These are phyloP conservation scores for Moringa oleifera DNA, from an alignment of 345 rosid genomes.

Conservation along the genomic window DNA sequence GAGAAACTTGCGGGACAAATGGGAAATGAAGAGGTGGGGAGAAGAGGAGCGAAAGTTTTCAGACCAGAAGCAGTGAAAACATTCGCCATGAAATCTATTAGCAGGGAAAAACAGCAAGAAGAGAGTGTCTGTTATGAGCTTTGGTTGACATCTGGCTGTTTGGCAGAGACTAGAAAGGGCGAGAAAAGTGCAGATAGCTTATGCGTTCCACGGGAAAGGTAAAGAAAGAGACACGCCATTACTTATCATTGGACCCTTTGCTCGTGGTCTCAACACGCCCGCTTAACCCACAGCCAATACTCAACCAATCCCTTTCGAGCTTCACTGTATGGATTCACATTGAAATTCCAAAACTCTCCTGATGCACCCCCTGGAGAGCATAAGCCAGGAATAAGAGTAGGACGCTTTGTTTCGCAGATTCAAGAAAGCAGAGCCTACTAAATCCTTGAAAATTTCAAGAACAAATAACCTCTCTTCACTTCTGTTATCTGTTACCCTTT, in stretches of 20 bases:
- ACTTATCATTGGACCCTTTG: slow-evolving; percentile 2
- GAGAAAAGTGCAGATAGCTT: slow-evolving; percentile 11
- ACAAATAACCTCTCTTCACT: no score
- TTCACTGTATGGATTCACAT: no score
- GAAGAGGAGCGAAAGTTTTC: slow-evolving; percentile 14
- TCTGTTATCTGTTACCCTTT: no score
- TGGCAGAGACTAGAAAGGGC: slow-evolving; percentile 4
- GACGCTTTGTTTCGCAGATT: no score
- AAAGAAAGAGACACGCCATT: slow-evolving; percentile 63
- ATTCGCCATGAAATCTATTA: slow-evolving; percentile 33
- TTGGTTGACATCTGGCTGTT: no score
- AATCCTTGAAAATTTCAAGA: no score
- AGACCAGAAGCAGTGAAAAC: slow-evolving; percentile 23
- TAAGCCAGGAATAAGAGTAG: no score
- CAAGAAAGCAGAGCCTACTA: no score
- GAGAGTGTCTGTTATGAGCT: background rate
- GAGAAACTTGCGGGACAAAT: slow-evolving; percentile 6
- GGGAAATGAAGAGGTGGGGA: slow-evolving; percentile 22
- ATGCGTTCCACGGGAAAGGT: slow-evolving; percentile 40
- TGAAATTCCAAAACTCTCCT: no score
- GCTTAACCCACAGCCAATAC: no score
- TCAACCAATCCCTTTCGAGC: no score
- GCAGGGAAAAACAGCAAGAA: slow-evolving; percentile 1
- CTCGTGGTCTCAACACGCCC: slow-evolving; percentile 39
- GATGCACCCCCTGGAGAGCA: no score